Percentiles rank a stretch among this genome's conserved stretches.
phyloP scores from a whole-genome alignment of 2,329 filamentous ascomycete genomes.

The Calonectria pseudoturangicola region DNA sequence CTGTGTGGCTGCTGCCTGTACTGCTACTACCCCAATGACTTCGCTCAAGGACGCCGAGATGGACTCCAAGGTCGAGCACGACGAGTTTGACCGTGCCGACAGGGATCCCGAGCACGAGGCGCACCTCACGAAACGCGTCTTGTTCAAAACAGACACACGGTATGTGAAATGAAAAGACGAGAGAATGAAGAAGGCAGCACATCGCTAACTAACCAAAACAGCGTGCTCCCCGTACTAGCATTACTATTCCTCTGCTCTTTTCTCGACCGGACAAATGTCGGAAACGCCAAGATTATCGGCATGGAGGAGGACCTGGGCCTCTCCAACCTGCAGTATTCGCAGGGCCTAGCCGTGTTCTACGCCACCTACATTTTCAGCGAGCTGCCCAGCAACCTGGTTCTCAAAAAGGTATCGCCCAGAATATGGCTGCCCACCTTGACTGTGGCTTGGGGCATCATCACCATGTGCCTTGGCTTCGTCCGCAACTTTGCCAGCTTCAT shows the following conservation, averaged over 20 bases:
- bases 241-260: slow-evolving; percentile 18
- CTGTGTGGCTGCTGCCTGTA: too few relatives aligned
- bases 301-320: slow-evolving; percentile 76
- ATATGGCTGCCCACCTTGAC: slow-evolving; percentile 77
- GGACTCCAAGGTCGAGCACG: slow-evolving; percentile 18
- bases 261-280: slow-evolving; percentile 82
- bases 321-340: slow-evolving; percentile 77
- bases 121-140: slow-evolving; percentile 7
- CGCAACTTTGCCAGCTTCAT: slow-evolving; percentile 74
- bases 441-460: slow-evolving; percentile 74
- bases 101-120: background rate
- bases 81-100: background rate
- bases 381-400: slow-evolving; percentile 77
- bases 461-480: slow-evolving; percentile 74
- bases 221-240: slow-evolving; percentile 1
- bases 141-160: slow-evolving; percentile 18
- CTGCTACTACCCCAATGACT: background rate
- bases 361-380: slow-evolving; percentile 78
- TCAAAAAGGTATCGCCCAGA: slow-evolving; percentile 76
- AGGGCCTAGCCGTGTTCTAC: slow-evolving; percentile 79
- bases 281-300: slow-evolving; percentile 80
- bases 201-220: background rate
- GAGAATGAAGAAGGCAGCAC: too few relatives aligned
- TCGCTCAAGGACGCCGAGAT: slow-evolving; percentile 5
- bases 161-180: background rate